A percentile compares a stretch with the other conserved stretches of the same genome.
Evolutionary conservation across 2,329 filamentous ascomycete species (phyloP).

Genomic region (Penicillium verrucosum): DNA sequence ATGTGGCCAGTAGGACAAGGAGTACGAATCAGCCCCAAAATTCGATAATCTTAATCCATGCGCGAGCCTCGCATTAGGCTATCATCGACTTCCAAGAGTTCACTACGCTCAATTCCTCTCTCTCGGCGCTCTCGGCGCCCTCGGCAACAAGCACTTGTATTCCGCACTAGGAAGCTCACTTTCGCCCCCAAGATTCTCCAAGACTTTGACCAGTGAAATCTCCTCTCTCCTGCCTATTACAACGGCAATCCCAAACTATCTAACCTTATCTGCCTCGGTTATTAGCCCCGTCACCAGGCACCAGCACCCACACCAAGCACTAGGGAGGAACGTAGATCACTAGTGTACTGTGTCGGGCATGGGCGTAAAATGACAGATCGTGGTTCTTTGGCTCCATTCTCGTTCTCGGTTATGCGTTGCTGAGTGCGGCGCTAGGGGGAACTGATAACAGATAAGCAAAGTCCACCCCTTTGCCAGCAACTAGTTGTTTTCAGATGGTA

Average conservation of each 20-base stretch:
- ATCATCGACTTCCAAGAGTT: not conserved
- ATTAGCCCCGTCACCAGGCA: not conserved
- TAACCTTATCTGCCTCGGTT: not conserved
- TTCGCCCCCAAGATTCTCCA: not conserved
- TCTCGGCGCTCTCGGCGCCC: not conserved
- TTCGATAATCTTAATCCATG: slow-evolving; percentile 1
- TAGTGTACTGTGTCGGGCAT: slow-evolving; percentile 1
- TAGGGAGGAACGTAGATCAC: not conserved
- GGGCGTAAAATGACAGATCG: not conserved
- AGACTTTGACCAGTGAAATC: not conserved
- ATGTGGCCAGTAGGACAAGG: slow-evolving; percentile 1
- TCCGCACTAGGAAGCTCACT: not conserved
- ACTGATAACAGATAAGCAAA: slow-evolving; percentile 1
- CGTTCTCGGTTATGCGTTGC: not conserved
- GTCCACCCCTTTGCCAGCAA: not conserved
- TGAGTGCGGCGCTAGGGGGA: not conserved
- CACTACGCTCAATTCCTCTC: not conserved
- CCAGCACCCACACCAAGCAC: not conserved
- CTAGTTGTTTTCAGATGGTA: not conserved
- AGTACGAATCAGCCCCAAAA: not conserved
- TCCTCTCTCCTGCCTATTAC: not conserved
- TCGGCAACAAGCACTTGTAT: slow-evolving; percentile 1
- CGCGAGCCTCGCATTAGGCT: not conserved
- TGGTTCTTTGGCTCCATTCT: not conserved
- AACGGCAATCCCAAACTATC: not conserved